A percentile compares a stretch with the other conserved stretches of the same genome.
Conservation (phyloP, 768 basidiomycete species). For the Mycena alexandri region DNA sequence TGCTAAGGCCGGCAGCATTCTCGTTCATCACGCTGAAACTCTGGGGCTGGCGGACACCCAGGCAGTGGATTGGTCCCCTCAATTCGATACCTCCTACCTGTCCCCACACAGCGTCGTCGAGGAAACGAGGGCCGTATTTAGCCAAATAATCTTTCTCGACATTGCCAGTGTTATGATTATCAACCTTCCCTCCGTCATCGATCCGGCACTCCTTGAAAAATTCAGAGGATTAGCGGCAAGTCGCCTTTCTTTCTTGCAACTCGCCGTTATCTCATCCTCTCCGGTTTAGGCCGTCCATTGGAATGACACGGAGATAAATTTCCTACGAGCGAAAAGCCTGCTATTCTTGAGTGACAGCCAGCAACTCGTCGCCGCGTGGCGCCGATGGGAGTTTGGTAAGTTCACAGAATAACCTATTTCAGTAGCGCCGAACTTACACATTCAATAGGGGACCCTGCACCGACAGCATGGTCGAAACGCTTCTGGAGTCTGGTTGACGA, state of each 20-base stretch:
- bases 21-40: slow-evolving; percentile 9
- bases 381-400: slow-evolving; percentile 22
- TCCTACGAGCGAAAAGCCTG: slow-evolving; percentile 26
- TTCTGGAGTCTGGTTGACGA: slow-evolving; percentile 27
- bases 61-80: slow-evolving; percentile 9
- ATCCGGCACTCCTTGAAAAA: slow-evolving; percentile 6
- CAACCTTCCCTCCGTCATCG: slow-evolving; percentile 10
- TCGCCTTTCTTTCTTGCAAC: neutral
- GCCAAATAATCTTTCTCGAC: slow-evolving; percentile 24
- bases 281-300: slow-evolving; percentile 9
- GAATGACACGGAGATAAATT: slow-evolving; percentile 27
- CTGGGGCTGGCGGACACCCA: slow-evolving; percentile 21
- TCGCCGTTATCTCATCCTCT: neutral
- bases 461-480: slow-evolving; percentile 27
- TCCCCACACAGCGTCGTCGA: slow-evolving; percentile 21
- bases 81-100: slow-evolving; percentile 33
- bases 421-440: neutral
- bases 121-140: slow-evolving; percentile 28
- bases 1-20: slow-evolving; percentile 20
- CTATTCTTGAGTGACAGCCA: slow-evolving; percentile 27
- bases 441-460: slow-evolving; percentile 4
- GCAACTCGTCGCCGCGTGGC: slow-evolving; percentile 25
- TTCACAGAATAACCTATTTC: neutral
- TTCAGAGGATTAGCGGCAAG: slow-evolving; percentile 28
- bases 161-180: neutral